phyloP scores from a whole-genome alignment of 1,284 basidiomycete genomes.

The Boletellus deceptivus region DNA sequence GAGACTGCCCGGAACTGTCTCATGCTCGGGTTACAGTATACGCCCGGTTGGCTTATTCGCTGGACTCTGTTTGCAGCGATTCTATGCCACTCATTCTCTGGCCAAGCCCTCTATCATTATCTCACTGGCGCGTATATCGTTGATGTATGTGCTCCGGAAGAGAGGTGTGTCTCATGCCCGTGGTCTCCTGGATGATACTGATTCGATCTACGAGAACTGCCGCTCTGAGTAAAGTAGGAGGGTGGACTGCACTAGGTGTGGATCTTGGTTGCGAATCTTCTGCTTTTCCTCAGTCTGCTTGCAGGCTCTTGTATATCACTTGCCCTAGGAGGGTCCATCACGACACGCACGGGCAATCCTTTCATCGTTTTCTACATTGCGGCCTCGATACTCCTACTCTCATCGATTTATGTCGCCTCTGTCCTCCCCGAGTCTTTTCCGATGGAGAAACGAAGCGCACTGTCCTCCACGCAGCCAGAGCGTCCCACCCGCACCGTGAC shows the following conservation, averaged over 20 bases:
- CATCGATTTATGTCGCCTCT: conserved; percentile 22
- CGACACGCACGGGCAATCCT: conserved; percentile 25
- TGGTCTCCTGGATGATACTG: neutral
- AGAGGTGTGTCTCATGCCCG: conserved; percentile 19
- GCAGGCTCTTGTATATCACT: conserved; percentile 30
- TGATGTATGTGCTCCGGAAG: conserved; percentile 27
- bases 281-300: neutral
- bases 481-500: neutral
- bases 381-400: conserved; percentile 13
- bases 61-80: conserved; percentile 22
- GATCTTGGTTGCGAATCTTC: neutral
- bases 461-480: conserved; percentile 11
- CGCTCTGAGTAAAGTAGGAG: conserved; percentile 28
- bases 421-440: conserved; percentile 35
- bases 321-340: conserved; percentile 30
- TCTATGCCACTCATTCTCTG: conserved; percentile 16
- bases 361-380: conserved; percentile 28
- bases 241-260: conserved; percentile 31
- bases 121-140: conserved; percentile 31
- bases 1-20: conserved; percentile 15
- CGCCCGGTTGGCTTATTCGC: conserved; percentile 9
- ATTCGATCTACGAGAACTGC: conserved; percentile 24
- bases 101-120: conserved; percentile 15
- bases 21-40: conserved; percentile 20
- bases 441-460: conserved; percentile 25